Conservation (phyloP, 805 yeast genomes). For the Scheffersomyces coipomensis region DNA sequence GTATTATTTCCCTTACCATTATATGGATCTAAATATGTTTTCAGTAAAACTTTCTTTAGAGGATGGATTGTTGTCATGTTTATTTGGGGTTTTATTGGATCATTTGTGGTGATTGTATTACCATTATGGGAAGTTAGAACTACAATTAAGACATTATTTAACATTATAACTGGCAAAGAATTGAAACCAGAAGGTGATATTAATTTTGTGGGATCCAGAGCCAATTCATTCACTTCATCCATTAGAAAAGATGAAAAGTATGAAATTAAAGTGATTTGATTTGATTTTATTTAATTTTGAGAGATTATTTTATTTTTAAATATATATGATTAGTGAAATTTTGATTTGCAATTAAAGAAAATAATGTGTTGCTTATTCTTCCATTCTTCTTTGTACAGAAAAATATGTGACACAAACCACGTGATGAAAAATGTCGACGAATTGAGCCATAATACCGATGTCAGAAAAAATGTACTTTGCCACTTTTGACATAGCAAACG, state of each 20-base stretch:
- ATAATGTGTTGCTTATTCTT: no score
- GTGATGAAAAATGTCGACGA: no score
- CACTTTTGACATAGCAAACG: no score
- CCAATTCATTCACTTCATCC: neutral
- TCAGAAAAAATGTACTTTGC: no score
- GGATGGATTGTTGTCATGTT: conserved; percentile 87
- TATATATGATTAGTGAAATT: no score
- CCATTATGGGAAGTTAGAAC: conserved; percentile 76
- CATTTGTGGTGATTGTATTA: conserved; percentile 58
- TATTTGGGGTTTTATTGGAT: conserved; percentile 75
- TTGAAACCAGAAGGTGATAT: conserved; percentile 1
- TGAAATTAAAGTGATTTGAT: neutral
- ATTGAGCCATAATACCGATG: no score
- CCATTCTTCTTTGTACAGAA: no score
- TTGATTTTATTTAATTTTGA: neutral
- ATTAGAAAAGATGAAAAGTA: neutral
- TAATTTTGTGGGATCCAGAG: conserved; percentile 6
- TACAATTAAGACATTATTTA: conserved; percentile 59
- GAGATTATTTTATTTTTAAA: no score
- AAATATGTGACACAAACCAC: no score
- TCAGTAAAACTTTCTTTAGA: conserved; percentile 73
- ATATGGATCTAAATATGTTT: conserved; percentile 79
- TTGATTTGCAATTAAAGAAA: no score
- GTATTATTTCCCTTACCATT: conserved; percentile 93
- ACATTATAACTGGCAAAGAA: conserved; percentile 4